Evolutionary conservation across 768 basidiomycete genomes (phyloP).

Genomic region (Tricholoma hemisulphureum): DNA sequence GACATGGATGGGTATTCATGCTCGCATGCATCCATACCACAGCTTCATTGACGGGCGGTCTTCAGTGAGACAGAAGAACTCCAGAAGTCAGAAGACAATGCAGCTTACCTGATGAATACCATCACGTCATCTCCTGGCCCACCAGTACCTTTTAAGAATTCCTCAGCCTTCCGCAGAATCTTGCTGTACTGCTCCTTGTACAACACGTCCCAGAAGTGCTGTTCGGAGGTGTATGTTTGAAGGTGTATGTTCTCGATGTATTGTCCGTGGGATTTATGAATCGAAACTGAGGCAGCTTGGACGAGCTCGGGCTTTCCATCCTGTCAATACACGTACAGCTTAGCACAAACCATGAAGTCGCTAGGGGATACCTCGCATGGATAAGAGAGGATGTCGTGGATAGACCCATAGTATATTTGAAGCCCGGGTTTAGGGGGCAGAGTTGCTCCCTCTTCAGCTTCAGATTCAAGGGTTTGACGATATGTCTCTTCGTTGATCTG

Average conservation of each 20-base stretch:
- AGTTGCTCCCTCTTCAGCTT: constrained; percentile 32
- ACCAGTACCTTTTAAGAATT: constrained; percentile 69
- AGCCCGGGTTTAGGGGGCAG: constrained; percentile 41
- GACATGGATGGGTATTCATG: constrained; percentile 93
- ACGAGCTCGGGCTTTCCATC: constrained; percentile 78
- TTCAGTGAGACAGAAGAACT: neutral
- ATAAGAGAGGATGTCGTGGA: constrained; percentile 92
- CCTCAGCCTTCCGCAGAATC: constrained; percentile 64
- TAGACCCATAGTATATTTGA: constrained; percentile 81
- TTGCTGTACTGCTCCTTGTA: constrained; percentile 64
- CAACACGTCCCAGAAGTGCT: constrained; percentile 72
- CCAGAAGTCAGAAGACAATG: neutral
- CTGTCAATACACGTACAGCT: constrained; percentile 32
- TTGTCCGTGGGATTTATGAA: constrained; percentile 82
- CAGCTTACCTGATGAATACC: constrained; percentile 79
- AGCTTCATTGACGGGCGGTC: constrained; percentile 51
- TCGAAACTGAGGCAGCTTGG: constrained; percentile 82
- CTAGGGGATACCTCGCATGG: constrained; percentile 73
- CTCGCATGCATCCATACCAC: constrained; percentile 93
- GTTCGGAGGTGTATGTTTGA: constrained; percentile 63
- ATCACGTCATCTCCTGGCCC: constrained; percentile 67
- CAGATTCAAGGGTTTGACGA: constrained; percentile 59
- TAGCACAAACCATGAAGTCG: neutral
- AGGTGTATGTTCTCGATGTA: constrained; percentile 87
- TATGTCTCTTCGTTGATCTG: constrained; percentile 88